Evolutionary conservation across 1,139 yeast species (phyloP).

Genomic region (Yamadazyma diddensiae): DNA sequence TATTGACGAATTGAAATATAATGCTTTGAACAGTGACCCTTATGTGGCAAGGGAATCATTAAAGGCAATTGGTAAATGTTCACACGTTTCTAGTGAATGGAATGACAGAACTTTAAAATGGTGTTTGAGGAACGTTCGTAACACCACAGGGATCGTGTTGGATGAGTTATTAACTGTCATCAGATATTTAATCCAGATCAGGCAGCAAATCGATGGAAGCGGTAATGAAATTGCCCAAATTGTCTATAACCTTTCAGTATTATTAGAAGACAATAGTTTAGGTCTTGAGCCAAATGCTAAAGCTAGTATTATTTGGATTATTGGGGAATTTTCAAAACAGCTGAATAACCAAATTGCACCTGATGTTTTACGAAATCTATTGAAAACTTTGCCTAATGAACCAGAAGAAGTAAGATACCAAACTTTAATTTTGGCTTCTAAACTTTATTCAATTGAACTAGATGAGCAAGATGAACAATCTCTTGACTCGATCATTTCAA

Average conservation of each 20-base stretch:
- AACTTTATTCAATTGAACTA: conserved; percentile 57
- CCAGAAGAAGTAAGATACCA: conserved; percentile 64
- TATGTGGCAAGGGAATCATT: conserved; percentile 53
- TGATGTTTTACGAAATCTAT: conserved; percentile 64
- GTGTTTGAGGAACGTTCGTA: conserved; percentile 35
- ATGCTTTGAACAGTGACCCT: conserved; percentile 40
- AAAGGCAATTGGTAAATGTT: conserved; percentile 55
- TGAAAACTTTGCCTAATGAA: conserved; percentile 58
- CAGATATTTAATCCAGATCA: conserved; percentile 68
- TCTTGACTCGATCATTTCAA: conserved; percentile 33
- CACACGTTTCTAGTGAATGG: conserved; percentile 38
- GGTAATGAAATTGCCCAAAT: conserved; percentile 26
- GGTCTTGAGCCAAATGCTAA: conserved; percentile 53
- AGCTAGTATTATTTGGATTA: conserved; percentile 85
- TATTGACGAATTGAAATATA: conserved; percentile 67
- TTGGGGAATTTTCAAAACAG: conserved; percentile 71
- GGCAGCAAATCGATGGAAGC: conserved; percentile 16
- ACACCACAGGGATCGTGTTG: conserved; percentile 34
- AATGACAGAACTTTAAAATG: conserved; percentile 36
- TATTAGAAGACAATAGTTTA: conserved; percentile 23
- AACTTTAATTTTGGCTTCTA: conserved; percentile 70
- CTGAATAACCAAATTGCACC: conserved; percentile 56
- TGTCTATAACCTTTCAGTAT: conserved; percentile 34
- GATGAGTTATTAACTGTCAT: conserved; percentile 67
- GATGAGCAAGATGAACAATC: conserved; percentile 29